These are phyloP conservation scores for Aegilops umbellulata DNA, from an alignment of 176 grass and related monocot genomes.

Conservation along the genomic window DNA sequence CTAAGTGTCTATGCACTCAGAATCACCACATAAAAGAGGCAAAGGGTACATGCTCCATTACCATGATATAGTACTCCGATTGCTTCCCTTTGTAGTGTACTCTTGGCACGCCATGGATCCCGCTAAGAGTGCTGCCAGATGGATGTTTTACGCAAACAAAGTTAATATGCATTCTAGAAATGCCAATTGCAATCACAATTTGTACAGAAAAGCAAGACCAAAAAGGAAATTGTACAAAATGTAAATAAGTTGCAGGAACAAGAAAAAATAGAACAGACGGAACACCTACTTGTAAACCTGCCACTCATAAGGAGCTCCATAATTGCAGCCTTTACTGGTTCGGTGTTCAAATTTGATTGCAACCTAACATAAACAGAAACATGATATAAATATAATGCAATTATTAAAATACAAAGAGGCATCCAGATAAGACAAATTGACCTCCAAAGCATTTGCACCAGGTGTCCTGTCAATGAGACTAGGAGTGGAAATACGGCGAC, in stretches of 20 bases:
- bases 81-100: conserved; percentile 95
- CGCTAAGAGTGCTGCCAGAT: conserved; percentile 74
- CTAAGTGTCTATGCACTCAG: not conserved
- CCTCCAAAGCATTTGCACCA: conserved; percentile 81
- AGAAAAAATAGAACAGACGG: not conserved
- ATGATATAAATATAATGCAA: conserved; percentile 4
- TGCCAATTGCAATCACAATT: not conserved
- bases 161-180: conserved; percentile 31
- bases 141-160: conserved; percentile 39
- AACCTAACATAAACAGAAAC: conserved; percentile 41
- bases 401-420: not conserved
- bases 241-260: not conserved
- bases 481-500: conserved; percentile 58
- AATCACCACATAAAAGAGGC: not conserved
- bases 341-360: conserved; percentile 95
- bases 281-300: conserved; percentile 83
- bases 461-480: conserved; percentile 53
- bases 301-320: conserved; percentile 91
- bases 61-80: conserved; percentile 88
- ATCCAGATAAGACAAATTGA: conserved; percentile 29
- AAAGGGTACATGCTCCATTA: conserved; percentile 36
- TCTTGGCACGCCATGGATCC: conserved; percentile 85
- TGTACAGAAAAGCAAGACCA: conserved; percentile 3
- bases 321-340: conserved; percentile 89
- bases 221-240: not conserved